A percentile compares a stretch with the other conserved stretches of the same genome.
phyloP scores from a whole-genome alignment of 169 alveolate genomes.

The Theileria equi region DNA sequence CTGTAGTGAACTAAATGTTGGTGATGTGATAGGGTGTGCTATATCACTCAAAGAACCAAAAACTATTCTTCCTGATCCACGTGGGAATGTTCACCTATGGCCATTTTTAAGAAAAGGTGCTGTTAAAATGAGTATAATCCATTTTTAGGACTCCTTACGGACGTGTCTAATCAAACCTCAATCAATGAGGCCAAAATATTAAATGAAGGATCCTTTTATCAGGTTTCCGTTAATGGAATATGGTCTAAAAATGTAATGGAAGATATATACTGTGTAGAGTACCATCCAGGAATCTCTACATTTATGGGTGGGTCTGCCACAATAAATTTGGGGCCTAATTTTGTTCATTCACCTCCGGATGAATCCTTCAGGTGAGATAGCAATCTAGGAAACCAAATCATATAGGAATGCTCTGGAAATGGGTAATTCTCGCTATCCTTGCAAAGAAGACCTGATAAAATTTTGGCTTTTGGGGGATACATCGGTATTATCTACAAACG shows the following conservation, averaged over 20 bases:
- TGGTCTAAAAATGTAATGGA: conserved; percentile 35
- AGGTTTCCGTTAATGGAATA: conserved; percentile 74
- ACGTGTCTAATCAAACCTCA: conserved; percentile 57
- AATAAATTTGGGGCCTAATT: conserved; percentile 74
- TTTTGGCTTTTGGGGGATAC: conserved; percentile 66
- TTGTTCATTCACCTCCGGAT: conserved; percentile 62
- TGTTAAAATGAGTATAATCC: too few species aligned
- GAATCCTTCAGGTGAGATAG: conserved; percentile 12
- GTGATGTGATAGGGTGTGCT: conserved; percentile 70
- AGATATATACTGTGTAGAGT: conserved; percentile 67
- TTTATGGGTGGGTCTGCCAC: conserved; percentile 74
- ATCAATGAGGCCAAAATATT: conserved; percentile 32
- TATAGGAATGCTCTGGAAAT: conserved; percentile 23
- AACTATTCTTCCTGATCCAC: conserved; percentile 69
- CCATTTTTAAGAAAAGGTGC: conserved; percentile 69
- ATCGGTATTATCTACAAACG: conserved; percentile 36
- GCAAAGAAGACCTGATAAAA: conserved; percentile 68
- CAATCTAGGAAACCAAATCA: background rate
- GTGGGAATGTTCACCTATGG: conserved; percentile 70
- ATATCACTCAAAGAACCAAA: conserved; percentile 52
- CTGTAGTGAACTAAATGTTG: conserved; percentile 14
- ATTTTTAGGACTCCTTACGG: conserved; percentile 53
- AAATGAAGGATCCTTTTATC: conserved; percentile 53
- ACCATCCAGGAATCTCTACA: conserved; percentile 77
- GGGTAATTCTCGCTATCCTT: conserved; percentile 64